Conservation (phyloP, 163 green algal species). For the Chlamydomonas reinhardtii region DNA sequence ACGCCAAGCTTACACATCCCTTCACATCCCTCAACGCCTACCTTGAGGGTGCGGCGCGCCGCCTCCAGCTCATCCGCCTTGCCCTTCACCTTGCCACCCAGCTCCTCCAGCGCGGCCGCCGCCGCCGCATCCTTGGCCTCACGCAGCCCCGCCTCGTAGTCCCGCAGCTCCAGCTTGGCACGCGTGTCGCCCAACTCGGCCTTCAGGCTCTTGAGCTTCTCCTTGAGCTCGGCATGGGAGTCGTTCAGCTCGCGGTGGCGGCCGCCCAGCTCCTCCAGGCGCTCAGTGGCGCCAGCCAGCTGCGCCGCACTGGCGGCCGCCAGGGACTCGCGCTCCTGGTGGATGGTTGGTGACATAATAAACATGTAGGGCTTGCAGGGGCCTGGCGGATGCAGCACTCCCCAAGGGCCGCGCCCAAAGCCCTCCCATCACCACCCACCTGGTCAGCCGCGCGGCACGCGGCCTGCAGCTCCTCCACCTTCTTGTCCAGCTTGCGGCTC, state of each 20-base stretch:
- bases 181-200: conserved; percentile 27
- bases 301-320: neutral
- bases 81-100: conserved; percentile 7
- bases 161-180: conserved; percentile 29
- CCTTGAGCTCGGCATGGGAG: conserved; percentile 50
- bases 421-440: conserved; percentile 16
- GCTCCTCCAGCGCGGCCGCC: conserved; percentile 22
- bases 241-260: conserved; percentile 31
- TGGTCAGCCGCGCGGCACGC: conserved; percentile 23
- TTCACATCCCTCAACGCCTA: no score
- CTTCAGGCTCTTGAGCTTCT: conserved; percentile 50
- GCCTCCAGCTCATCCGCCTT: conserved; percentile 23
- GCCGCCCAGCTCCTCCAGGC: conserved; percentile 11
- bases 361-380: no score
- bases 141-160: conserved; percentile 68
- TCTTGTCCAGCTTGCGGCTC: conserved; percentile 74
- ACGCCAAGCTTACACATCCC: no score
- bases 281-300: neutral
- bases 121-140: conserved; percentile 60
- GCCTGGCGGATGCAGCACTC: no score
- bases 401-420: no score
- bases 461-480: conserved; percentile 60
- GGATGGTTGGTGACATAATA: no score
- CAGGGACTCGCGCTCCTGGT: conserved; percentile 43
- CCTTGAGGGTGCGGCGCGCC: neutral